Conservation (phyloP, 208 protist species). For the Crithidia expoeki region DNA sequence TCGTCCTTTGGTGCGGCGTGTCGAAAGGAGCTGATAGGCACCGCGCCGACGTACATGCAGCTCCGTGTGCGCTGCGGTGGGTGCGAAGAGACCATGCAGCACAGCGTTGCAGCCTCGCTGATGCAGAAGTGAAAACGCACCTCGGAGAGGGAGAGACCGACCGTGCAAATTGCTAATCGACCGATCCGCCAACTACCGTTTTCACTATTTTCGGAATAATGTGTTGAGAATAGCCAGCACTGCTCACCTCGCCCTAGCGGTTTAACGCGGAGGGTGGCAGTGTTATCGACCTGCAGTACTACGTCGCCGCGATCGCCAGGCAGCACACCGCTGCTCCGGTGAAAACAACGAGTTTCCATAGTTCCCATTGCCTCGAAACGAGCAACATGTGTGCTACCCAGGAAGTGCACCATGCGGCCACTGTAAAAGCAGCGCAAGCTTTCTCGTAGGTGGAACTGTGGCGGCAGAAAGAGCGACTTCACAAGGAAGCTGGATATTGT, state of each 20-base stretch:
- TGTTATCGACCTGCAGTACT: slow-evolving; percentile 5
- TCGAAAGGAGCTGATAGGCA: slow-evolving; percentile 1
- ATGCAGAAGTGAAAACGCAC: slow-evolving; percentile 36
- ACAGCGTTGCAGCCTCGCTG: slow-evolving; percentile 7
- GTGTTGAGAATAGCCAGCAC: slow-evolving; percentile 22
- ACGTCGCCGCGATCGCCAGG: slow-evolving; percentile 23
- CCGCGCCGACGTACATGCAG: slow-evolving; percentile 30
- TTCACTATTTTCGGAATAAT: background rate
- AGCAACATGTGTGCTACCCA: slow-evolving; percentile 20
- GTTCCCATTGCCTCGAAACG: slow-evolving; percentile 32
- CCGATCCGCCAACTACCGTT: background rate
- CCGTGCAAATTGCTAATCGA: slow-evolving; percentile 9
- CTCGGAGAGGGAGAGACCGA: slow-evolving; percentile 26
- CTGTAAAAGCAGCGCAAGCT: slow-evolving; percentile 12
- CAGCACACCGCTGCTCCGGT: slow-evolving; percentile 15
- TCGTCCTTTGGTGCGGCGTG: background rate
- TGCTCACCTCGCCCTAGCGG: slow-evolving; percentile 29
- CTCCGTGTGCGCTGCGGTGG: slow-evolving; percentile 33
- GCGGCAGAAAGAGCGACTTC: slow-evolving; percentile 18
- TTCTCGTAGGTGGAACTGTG: slow-evolving; percentile 20
- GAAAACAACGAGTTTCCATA: slow-evolving; percentile 32
- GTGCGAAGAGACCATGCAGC: slow-evolving; percentile 36
- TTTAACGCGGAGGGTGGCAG: slow-evolving; percentile 5
- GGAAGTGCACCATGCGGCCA: slow-evolving; percentile 12
- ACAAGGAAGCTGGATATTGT: slow-evolving; percentile 31